These are phyloP conservation scores for Candida sojae DNA, from an alignment of 1,139 yeast species.

Conservation along the genomic window DNA sequence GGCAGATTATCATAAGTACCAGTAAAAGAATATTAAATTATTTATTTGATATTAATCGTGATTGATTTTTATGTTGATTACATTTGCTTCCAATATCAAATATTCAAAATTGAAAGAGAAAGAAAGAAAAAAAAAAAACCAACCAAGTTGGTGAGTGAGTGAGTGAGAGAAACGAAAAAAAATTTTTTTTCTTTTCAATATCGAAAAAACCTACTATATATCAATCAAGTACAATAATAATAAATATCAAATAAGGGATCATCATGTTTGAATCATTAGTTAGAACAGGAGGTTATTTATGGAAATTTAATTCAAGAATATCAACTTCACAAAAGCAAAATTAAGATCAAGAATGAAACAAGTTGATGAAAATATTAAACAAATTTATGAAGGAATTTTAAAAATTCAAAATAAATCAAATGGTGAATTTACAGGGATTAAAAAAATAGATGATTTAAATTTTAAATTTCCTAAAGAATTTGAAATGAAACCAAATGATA, in stretches of 20 bases:
- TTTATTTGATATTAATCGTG: no score
- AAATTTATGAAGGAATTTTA: constrained; percentile 62
- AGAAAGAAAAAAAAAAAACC: no score
- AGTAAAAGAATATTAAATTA: no score
- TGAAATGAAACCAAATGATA: constrained; percentile 80
- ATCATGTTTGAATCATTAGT: constrained; percentile 67
- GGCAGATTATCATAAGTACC: no score
- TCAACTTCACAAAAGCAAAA: constrained; percentile 76
- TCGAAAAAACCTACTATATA: no score
- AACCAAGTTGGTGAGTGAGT: no score
- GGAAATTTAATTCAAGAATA: constrained; percentile 73
- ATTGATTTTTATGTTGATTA: no score
- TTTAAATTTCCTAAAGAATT: constrained; percentile 70
- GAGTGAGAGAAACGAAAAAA: no score
- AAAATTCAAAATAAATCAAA: constrained; percentile 19
- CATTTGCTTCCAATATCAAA: no score
- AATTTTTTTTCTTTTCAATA: no score
- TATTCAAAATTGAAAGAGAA: no score
- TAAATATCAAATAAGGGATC: no score
- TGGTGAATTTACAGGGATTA: constrained; percentile 48
- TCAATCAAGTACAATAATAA: neutral
- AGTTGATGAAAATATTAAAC: constrained; percentile 79
- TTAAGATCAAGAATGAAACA: constrained; percentile 78
- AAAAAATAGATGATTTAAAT: constrained; percentile 55
- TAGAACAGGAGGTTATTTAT: constrained; percentile 77